Evolutionary conservation across 2,329 filamentous ascomycete genomes (phyloP), one percentile per base, ranked within the genome.

Genomic region (Alternaria triticina): DNA sequence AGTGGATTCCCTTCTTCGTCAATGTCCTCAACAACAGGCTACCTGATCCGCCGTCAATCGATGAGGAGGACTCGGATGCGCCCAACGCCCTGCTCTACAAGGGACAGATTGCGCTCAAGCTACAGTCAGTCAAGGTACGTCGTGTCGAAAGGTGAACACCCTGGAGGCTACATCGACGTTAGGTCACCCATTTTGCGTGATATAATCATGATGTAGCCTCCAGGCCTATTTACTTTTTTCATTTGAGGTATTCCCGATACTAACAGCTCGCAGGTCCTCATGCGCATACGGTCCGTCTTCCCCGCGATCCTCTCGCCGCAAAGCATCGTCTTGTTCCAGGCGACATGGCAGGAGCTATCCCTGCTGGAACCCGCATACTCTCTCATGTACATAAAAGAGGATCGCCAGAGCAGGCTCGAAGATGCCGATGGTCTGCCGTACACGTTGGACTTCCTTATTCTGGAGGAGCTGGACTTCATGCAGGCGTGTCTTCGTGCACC

Each of bases 391-490:
- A 92, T 98, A 70, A 86, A 91, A 58, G 90, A 92, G 67, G 93
- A 95, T 70, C 88, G 91, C 49, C 94, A 98, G 80, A 93, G 94
- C 58, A 89, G 95, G 40, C 82, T 98, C 33, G 94, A 97, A 79
- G 94, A 97, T 78, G 88, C 91, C 4, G 95, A 99, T 77, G 90
- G 90, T 45, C 85, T 99, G n/a, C 94, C 95, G 0, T 97, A 97
- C 80, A 97, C 94, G 1, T 85, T 99, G 23, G 96, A 99, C 80
- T 96, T 97, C 75, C 86, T 99, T 55, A 89, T 98, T 4, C 84
- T 98, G 8, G 96, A 99, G 79, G 94, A 98, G 79, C 85, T 99
- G 23, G 96, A 99, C 80, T 94, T 98, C 75, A 88, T 99, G 77
- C 96, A 97, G 81, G 90, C 94, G 61, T 94, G 94, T 78, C 86